phyloP scores from a whole-genome alignment of 768 basidiomycete genomes.

The Mycena rosella region DNA sequence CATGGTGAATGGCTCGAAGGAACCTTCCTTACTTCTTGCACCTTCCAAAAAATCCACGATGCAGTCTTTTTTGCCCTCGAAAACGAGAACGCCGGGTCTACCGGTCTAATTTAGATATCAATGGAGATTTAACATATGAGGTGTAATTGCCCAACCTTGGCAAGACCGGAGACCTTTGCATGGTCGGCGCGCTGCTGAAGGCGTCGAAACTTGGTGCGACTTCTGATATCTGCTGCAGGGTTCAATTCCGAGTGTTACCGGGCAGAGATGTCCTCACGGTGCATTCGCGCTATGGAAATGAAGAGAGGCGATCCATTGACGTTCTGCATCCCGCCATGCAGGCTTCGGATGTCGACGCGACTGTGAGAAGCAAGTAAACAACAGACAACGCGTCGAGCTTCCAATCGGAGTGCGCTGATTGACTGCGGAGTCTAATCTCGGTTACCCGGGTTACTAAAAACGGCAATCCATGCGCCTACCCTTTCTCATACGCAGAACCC shows the following conservation, averaged over 20 bases:
- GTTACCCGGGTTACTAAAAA: too few species aligned
- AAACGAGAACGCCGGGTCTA: conserved; percentile 58
- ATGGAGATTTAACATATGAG: background rate
- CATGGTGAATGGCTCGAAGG: background rate
- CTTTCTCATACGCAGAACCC: conserved; percentile 3
- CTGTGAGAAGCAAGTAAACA: background rate
- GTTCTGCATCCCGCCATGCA: conserved; percentile 24
- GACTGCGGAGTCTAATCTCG: background rate
- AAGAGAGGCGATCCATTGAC: conserved; percentile 40
- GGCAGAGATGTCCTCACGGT: conserved; percentile 47
- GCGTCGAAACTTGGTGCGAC: conserved; percentile 56
- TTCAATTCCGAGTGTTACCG: background rate
- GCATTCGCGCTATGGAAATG: conserved; percentile 57
- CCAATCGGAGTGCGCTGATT: conserved; percentile 16
- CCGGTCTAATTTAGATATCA: conserved; percentile 49
- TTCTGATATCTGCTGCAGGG: conserved; percentile 31
- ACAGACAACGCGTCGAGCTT: background rate
- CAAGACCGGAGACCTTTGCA: conserved; percentile 55
- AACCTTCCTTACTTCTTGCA: conserved; percentile 47
- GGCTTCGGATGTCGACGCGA: conserved; percentile 3
- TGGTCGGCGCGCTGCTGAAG: conserved; percentile 54
- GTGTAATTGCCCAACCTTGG: conserved; percentile 46
- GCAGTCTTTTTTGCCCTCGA: conserved; percentile 51
- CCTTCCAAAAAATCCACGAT: conserved; percentile 54
- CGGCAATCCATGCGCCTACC: conserved; percentile 12